phyloP scores from a whole-genome alignment of 1,139 yeast genomes.

The Pichia sp. region DNA sequence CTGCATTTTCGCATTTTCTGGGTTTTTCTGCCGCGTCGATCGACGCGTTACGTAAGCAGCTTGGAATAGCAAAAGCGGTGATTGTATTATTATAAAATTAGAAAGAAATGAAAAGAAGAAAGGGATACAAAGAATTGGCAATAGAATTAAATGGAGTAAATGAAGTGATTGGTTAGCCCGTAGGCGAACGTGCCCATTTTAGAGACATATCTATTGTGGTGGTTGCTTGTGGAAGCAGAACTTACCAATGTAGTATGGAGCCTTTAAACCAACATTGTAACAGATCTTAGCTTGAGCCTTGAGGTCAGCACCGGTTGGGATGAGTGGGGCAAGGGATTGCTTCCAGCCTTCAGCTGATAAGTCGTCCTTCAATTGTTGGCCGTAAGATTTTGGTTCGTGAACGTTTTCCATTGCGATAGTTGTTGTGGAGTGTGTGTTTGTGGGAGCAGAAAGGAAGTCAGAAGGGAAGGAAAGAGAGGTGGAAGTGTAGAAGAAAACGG shows the following conservation, averaged over 20 bases:
- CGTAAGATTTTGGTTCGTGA: conserved; percentile 13
- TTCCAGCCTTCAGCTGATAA: conserved; percentile 10
- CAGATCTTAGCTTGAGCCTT: conserved; percentile 12
- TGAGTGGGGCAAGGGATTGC: conserved; percentile 5
- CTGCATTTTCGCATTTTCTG: too few species aligned
- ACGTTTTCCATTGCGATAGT: conserved; percentile 6
- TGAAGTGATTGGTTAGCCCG: too few species aligned
- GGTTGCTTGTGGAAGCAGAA: conserved; percentile 9
- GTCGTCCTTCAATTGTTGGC: conserved; percentile 15
- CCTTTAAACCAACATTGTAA: conserved; percentile 7
- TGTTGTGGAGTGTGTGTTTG: neutral
- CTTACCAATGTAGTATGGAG: conserved; percentile 12
- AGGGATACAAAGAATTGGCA: neutral
- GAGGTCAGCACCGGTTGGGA: conserved; percentile 7
- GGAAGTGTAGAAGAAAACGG: too few species aligned
- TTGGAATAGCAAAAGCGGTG: too few species aligned
- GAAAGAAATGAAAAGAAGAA: neutral
- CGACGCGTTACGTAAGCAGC: too few species aligned
- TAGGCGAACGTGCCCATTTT: too few species aligned
- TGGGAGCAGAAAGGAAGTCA: neutral
- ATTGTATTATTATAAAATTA: neutral
- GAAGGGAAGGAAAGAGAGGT: neutral
- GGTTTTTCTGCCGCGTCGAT: too few species aligned
- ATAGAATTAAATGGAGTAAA: too few species aligned
- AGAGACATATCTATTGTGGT: too few species aligned